phyloP scores from a whole-genome alignment of 2,329 filamentous ascomycete genomes.

The Verticillium isaacii region DNA sequence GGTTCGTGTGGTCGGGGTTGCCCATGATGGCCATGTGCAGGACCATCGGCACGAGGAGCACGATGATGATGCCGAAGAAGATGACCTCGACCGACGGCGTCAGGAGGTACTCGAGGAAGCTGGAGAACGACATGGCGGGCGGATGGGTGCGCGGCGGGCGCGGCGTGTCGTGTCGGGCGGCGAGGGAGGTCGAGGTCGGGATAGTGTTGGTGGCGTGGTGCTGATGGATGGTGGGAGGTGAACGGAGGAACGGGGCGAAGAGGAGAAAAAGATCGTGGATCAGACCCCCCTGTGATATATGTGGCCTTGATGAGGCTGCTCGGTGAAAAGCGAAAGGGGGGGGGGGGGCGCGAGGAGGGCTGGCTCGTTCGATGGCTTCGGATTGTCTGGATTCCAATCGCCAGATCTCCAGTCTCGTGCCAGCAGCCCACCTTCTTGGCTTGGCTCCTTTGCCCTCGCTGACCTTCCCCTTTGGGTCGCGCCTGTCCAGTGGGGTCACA shows the following conservation, averaged over 20 bases:
- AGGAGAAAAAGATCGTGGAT: slow-evolving; percentile 4
- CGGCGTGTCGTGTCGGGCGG: slow-evolving; percentile 10
- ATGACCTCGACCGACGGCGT: slow-evolving; percentile 60
- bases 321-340: background rate
- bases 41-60: slow-evolving; percentile 68
- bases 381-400: background rate
- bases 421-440: background rate
- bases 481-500: background rate
- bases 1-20: slow-evolving; percentile 57
- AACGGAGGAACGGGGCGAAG: slow-evolving; percentile 7
- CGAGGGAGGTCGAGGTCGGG: background rate
- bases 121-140: slow-evolving; percentile 31
- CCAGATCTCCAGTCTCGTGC: background rate
- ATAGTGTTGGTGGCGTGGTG: background rate
- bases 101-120: slow-evolving; percentile 47
- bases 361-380: background rate
- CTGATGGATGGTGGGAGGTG: background rate
- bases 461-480: background rate
- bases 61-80: slow-evolving; percentile 63
- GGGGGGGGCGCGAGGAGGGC: background rate
- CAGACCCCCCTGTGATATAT: background rate
- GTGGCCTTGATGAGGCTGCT: background rate
- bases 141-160: background rate
- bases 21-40: slow-evolving; percentile 73
- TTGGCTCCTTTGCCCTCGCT: background rate